Evolutionary conservation across 2,329 filamentous ascomycete species (phyloP).

Genomic region (Nothomitra cinnamomea): DNA sequence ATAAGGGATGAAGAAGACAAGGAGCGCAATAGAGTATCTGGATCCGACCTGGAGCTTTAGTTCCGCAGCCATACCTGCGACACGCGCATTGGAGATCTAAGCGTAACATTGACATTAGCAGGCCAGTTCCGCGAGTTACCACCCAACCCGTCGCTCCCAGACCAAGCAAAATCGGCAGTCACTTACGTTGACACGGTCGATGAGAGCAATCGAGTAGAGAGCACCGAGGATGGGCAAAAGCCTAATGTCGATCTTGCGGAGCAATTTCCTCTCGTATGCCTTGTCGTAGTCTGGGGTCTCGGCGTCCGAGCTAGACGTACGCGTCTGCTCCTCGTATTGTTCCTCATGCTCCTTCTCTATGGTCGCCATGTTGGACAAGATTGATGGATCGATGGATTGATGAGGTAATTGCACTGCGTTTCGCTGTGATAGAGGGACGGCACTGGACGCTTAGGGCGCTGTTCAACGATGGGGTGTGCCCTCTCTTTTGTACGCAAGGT

Average conservation of each 20-base stretch:
- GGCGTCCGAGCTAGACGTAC: no score
- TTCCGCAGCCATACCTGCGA: conserved; percentile 9
- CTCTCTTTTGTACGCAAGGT: no score
- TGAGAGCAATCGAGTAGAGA: conserved; percentile 10
- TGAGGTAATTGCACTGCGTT: no score
- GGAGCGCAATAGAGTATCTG: conserved; percentile 41
- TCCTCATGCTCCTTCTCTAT: no score
- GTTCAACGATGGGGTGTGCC: no score
- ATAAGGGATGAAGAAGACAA: conserved; percentile 53
- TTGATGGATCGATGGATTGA: no score
- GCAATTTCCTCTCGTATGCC: not conserved
- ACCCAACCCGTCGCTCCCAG: not conserved
- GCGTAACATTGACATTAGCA: not conserved
- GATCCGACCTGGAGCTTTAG: conserved; percentile 15
- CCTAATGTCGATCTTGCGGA: not conserved
- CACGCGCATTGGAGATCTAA: conserved; percentile 10
- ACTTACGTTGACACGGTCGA: conserved; percentile 10
- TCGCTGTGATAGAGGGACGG: no score
- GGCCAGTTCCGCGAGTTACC: not conserved
- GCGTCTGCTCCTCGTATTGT: no score
- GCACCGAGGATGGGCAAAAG: conserved; percentile 10
- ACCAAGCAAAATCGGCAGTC: not conserved
- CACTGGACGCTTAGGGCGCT: no score
- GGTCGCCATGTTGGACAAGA: no score
- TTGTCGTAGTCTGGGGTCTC: not conserved